phyloP scores from a whole-genome alignment of 129 eudicot species.

The Pittosporum tobira region DNA sequence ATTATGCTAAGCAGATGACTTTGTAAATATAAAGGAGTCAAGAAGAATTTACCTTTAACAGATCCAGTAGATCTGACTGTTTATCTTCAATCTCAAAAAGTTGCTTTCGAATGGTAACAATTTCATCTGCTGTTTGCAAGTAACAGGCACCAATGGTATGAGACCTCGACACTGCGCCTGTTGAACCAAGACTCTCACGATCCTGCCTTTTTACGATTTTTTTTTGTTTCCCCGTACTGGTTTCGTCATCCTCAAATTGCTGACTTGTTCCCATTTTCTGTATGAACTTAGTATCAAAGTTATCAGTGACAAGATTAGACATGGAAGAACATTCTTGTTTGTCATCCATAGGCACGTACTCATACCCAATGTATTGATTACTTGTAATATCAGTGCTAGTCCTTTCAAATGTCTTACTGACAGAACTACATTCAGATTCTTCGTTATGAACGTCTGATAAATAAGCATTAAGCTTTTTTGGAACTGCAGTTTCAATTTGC shows the following conservation, averaged over 20 bases:
- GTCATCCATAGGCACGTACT: slow-evolving; percentile 68
- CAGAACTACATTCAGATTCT: slow-evolving; percentile 77
- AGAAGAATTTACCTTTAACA: slow-evolving; percentile 59
- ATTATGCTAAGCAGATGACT: no score
- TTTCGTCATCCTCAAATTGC: slow-evolving; percentile 35
- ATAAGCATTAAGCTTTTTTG: slow-evolving; percentile 40
- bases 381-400: slow-evolving; percentile 43
- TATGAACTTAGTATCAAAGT: slow-evolving; percentile 26
- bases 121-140: slow-evolving; percentile 57
- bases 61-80: slow-evolving; percentile 70
- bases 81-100: slow-evolving; percentile 78
- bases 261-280: slow-evolving; percentile 25
- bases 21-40: no score
- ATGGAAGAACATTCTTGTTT: slow-evolving; percentile 63
- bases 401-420: slow-evolving; percentile 54
- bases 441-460: slow-evolving; percentile 42
- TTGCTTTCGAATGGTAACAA: slow-evolving; percentile 50
- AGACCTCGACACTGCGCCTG: slow-evolving; percentile 58
- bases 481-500: slow-evolving; percentile 68
- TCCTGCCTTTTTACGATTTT: slow-evolving; percentile 38
- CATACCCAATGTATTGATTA: slow-evolving; percentile 44
- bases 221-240: slow-evolving; percentile 45
- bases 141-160: slow-evolving; percentile 38
- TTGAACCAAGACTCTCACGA: slow-evolving; percentile 72
- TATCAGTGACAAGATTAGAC: slow-evolving; percentile 34